Conservation (phyloP, 208 protist species). For the Leishmania aethiopica region DNA sequence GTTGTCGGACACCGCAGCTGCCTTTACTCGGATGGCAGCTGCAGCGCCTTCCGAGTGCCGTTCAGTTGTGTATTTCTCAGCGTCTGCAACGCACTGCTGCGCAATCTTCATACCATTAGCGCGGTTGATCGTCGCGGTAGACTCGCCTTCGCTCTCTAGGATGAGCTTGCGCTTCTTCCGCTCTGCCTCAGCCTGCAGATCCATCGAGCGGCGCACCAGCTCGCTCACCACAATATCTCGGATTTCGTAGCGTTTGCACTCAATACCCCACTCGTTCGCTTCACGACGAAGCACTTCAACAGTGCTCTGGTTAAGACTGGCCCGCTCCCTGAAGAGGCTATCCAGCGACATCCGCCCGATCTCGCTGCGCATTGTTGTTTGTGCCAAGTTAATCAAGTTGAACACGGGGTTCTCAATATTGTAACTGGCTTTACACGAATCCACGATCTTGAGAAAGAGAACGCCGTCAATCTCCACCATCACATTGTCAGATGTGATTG, state of each 20-base stretch:
- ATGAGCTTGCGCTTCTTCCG: slow-evolving; percentile 95
- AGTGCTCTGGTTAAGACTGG: slow-evolving; percentile 93
- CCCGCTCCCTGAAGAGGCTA: slow-evolving; percentile 93
- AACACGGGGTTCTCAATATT: slow-evolving; percentile 96
- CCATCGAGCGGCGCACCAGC: slow-evolving; percentile 95
- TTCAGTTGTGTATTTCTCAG: slow-evolving; percentile 77
- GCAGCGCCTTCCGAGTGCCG: slow-evolving; percentile 26
- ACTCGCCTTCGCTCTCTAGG: slow-evolving; percentile 94
- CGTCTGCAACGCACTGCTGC: slow-evolving; percentile 88
- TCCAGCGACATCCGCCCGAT: slow-evolving; percentile 95
- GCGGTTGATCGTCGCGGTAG: slow-evolving; percentile 87
- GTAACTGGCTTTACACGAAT: slow-evolving; percentile 92
- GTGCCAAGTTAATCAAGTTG: slow-evolving; percentile 95
- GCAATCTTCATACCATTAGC: slow-evolving; percentile 89
- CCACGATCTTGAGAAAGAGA: slow-evolving; percentile 92
- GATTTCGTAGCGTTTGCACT: slow-evolving; percentile 97
- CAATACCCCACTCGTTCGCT: slow-evolving; percentile 95
- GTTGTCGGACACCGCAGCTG: slow-evolving; percentile 72
- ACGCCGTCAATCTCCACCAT: slow-evolving; percentile 96
- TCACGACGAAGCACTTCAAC: slow-evolving; percentile 91
- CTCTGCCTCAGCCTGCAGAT: slow-evolving; percentile 96
- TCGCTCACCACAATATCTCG: slow-evolving; percentile 95
- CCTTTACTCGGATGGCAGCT: slow-evolving; percentile 55
- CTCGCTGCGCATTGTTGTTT: slow-evolving; percentile 97
- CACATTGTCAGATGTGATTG: slow-evolving; percentile 96